Evolutionary conservation across 345 rosid species (phyloP).

Genomic region (Euphorbia pulcherrima): DNA sequence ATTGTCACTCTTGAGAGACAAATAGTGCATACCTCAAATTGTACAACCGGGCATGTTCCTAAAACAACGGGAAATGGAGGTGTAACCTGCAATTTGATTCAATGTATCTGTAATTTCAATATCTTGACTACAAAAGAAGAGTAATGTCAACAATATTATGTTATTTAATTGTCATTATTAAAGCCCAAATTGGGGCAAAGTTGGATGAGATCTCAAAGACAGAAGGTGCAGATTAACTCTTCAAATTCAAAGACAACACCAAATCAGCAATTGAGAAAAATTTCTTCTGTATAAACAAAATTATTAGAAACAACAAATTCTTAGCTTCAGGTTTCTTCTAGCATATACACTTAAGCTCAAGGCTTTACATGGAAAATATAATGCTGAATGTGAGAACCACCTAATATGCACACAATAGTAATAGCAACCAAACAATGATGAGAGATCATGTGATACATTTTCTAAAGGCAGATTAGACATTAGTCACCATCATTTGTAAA

Average conservation of each 20-base stretch:
- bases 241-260: neutral
- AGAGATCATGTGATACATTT: neutral
- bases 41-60: slow-evolving; percentile 60
- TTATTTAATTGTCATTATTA: neutral
- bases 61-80: slow-evolving; percentile 66
- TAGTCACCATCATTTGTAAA: neutral
- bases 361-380: neutral
- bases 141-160: neutral
- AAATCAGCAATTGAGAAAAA: neutral
- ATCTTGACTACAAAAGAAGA: slow-evolving; percentile 1
- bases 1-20: slow-evolving; percentile 7
- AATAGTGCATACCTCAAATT: slow-evolving; percentile 58
- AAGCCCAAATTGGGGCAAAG: neutral
- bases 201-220: neutral
- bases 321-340: neutral
- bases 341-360: neutral
- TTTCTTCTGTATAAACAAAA: neutral
- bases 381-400: neutral
- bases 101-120: slow-evolving; percentile 20
- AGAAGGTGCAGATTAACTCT: neutral
- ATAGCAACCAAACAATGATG: neutral
- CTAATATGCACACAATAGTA: neutral
- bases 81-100: slow-evolving; percentile 57
- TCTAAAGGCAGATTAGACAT: neutral
- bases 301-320: neutral